Evolutionary conservation across 208 protist species (phyloP), one percentile per base, ranked within the genome.

Genomic region (Naegleria gruberi): DNA sequence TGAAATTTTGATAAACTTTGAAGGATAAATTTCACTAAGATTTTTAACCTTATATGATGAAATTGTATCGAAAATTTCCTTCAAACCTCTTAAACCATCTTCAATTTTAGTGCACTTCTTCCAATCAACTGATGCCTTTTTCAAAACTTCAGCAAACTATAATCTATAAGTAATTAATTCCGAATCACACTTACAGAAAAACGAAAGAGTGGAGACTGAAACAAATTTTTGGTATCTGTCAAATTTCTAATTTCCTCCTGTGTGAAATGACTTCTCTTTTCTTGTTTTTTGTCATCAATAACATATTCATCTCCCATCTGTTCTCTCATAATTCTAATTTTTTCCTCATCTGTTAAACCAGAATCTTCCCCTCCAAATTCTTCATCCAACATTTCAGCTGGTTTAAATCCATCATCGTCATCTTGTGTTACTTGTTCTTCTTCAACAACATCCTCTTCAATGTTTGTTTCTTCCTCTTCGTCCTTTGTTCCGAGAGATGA

Each of bases 171-270:
- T 65, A n/a, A n/a, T n/a, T n/a, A n/a, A n/a, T n/a, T n/a, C n/a
- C n/a, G n/a, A n/a, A n/a, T n/a, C n/a, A n/a, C n/a, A 83, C 65
- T 77, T 85, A 85, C 82, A 23, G 84, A 41, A 43, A 88, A 43
- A n/a, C 84, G 19, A 65, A 88, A 88, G 1, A 88, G 34, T 40
- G 84, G 43, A 65, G 84, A 88, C 23, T 88, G 43, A 42, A 65
- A 88, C 40, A 88, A 42, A 65, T 42, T 88, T 57, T 88, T 6
- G 0, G 84, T 88, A 3, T 88, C 84, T 65, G 41, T 40, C 26
- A 88, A 65, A 46, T 34, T 26, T 57, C 45, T 0, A 47, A 88
- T 65, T 65, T 88, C 84, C 5, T 55, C 12, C 65, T 88, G 84
- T 65, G 84, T 88, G 45, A 26, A 88, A 7, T 51, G 41, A 34